phyloP scores from a whole-genome alignment of 345 rosid species.

The Lenwebbia sp. region DNA sequence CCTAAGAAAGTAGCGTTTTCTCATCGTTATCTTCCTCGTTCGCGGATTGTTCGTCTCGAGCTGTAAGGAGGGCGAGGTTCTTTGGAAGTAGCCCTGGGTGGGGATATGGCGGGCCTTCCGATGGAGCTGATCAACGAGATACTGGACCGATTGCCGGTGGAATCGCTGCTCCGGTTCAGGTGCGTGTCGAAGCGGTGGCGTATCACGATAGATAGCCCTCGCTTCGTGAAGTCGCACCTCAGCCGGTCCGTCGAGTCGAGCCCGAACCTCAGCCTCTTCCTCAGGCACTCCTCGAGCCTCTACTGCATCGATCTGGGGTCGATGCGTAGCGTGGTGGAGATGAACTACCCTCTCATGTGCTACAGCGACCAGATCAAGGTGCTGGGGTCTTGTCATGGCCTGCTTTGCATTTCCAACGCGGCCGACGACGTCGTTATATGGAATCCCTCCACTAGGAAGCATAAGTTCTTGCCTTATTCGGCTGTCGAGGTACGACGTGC shows the following conservation, averaged over 20 bases:
- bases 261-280: constrained; percentile 15
- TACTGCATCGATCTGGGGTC: constrained; percentile 14
- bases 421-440: constrained; percentile 17
- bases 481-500: not conserved
- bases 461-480: constrained; percentile 5
- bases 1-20: not conserved
- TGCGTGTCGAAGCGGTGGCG: constrained; percentile 13
- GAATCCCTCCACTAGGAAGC: constrained; percentile 21
- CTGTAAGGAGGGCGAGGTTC: too few species aligned
- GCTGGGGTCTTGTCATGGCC: constrained; percentile 29
- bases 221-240: constrained; percentile 18
- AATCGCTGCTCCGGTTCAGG: constrained; percentile 26
- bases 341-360: constrained; percentile 15
- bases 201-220: constrained; percentile 8
- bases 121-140: constrained; percentile 3
- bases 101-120: not conserved
- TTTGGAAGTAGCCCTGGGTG: not conserved
- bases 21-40: not conserved
- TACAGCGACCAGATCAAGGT: constrained; percentile 17
- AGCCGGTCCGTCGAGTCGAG: constrained; percentile 5
- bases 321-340: not conserved
- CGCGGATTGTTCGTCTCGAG: not conserved
- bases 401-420: constrained; percentile 20
- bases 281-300: constrained; percentile 8
- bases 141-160: constrained; percentile 11